Evolutionary conservation across 2,329 filamentous ascomycete genomes (phyloP), one percentile per base, ranked within the genome.

Genomic region (Botrytis aclada): DNA sequence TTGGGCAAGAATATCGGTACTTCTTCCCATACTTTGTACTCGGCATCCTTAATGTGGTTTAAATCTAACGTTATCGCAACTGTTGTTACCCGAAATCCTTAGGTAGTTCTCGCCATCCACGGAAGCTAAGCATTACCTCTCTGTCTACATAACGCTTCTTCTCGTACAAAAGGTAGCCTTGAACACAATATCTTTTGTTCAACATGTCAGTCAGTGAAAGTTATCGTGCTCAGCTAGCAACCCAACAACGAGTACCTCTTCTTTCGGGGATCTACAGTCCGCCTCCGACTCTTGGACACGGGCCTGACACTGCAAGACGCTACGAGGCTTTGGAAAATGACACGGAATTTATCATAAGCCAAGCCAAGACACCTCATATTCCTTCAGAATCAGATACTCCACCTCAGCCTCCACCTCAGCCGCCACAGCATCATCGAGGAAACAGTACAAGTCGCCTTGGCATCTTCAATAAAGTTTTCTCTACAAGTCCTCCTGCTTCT

Each of bases 391-490:
- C 70, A 39, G 67, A 47, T 25, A 29, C 18, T 4, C 41, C 70
- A 32, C n/a, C 29, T 32, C 62, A 22, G n/a, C 37, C 29, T 4
- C 54, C 62, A n/a, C n/a, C 6, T 47, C 70, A 22, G 8, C 37
- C 29, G 12, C 39, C 29, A 43, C 70, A 41, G 12, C 70, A 54
- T 37, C 70, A 41, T 25, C 62, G 41, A 43, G 54, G 45, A 20
- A 72, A 39, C 22, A 62, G 54, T 34, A 34, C 39, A n/a, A 70
- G 10, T 29, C 51, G 67, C 29, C 39, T 62, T 34, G 25, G 56
- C 39, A 41, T 72, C 32, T 41, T 72, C 39, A 72, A 60, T 39
- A 72, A 72, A 69, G 51, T 72, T 25, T 72, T 72, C 34, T 34
- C 37, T 37, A 66, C 51, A 34, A 69, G 29, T 22, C 39, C 51